Conservation (phyloP, 2,329 filamentous ascomycete genomes). For the Cordyceps cicadae region DNA sequence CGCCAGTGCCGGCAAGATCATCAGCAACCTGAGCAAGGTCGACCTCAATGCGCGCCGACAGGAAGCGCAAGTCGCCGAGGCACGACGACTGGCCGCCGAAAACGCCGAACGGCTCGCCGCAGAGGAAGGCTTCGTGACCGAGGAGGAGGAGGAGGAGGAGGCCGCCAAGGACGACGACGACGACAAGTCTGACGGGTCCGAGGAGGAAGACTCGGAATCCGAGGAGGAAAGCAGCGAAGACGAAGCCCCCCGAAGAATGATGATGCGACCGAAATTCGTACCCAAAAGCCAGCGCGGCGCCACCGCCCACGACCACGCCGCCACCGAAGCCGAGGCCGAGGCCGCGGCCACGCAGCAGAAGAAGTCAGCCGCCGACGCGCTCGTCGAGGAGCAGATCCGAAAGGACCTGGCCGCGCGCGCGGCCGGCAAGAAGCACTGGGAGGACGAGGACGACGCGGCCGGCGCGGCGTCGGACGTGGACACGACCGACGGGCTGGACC, state of each 20-base stretch:
- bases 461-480: constrained; percentile 68
- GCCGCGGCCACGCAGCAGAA: constrained; percentile 46
- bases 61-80: constrained; percentile 39
- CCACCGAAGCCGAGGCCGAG: constrained; percentile 27
- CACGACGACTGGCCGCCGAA: constrained; percentile 38
- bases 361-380: constrained; percentile 62
- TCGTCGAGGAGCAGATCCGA: constrained; percentile 83
- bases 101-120: constrained; percentile 43
- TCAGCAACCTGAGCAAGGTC: constrained; percentile 44
- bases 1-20: constrained; percentile 47
- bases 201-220: constrained; percentile 28
- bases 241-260: constrained; percentile 46
- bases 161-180: constrained; percentile 13
- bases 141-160: constrained; percentile 37
- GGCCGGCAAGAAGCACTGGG: constrained; percentile 78
- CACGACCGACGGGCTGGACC: constrained; percentile 79
- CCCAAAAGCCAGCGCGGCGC: constrained; percentile 49
- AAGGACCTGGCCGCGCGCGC: constrained; percentile 69
- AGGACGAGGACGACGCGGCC: constrained; percentile 62
- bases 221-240: constrained; percentile 46
- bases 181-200: constrained; percentile 25
- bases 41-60: constrained; percentile 41
- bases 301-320: constrained; percentile 20
- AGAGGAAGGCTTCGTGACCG: constrained; percentile 57
- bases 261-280: constrained; percentile 57